Conservation (phyloP, 2,329 filamentous ascomycete species). For the Mariannaea elegans region DNA sequence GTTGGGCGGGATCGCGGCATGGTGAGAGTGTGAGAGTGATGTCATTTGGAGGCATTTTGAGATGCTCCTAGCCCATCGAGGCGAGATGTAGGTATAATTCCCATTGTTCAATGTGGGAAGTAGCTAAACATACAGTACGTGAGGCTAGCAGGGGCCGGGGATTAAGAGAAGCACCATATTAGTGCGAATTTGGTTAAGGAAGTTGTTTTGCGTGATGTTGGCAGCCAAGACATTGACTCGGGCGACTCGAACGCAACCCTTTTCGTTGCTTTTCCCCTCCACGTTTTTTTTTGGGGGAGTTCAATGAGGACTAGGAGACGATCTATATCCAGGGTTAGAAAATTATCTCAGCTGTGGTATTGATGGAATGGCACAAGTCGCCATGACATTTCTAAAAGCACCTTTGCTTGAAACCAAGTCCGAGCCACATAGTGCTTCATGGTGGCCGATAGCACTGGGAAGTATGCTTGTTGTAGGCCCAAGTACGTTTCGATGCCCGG, state of each 20-base stretch:
- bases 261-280: too few species aligned
- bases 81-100: too few species aligned
- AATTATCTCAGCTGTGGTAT: too few species aligned
- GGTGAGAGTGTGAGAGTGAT: constrained; percentile 15
- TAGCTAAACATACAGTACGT: too few species aligned
- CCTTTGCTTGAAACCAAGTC: constrained; percentile 2
- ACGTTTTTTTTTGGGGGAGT: neutral
- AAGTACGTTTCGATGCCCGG: neutral
- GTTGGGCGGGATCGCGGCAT: constrained; percentile 1
- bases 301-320: neutral
- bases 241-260: too few species aligned
- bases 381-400: neutral
- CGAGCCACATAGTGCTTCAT: neutral
- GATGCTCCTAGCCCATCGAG: neutral
- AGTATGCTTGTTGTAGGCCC: neutral
- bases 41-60: constrained; percentile 16
- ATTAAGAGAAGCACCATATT: neutral
- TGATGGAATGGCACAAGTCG: too few species aligned
- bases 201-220: too few species aligned
- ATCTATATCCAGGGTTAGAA: too few species aligned
- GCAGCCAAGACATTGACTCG: too few species aligned
- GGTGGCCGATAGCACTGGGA: neutral
- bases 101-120: too few species aligned
- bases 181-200: neutral
- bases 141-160: neutral